Evolutionary conservation across 2,329 filamentous ascomycete genomes (phyloP).

Genomic region (Simplicillium sp.): DNA sequence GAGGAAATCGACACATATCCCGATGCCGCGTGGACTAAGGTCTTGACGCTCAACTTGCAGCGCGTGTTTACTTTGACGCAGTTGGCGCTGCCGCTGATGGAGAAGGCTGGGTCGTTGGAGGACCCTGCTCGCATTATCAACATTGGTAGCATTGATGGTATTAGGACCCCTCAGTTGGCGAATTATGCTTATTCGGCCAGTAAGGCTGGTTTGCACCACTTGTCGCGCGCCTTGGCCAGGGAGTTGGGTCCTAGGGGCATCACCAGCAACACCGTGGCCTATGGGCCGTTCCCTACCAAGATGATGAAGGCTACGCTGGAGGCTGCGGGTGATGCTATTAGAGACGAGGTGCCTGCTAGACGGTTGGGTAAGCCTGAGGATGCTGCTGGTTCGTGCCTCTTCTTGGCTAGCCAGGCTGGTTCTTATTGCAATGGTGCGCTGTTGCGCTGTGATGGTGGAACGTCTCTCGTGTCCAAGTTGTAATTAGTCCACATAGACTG

Average conservation of each 20-base stretch:
- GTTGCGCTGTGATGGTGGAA: slow-evolving; percentile 52
- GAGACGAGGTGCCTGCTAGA: slow-evolving; percentile 50
- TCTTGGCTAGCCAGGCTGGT: slow-evolving; percentile 58
- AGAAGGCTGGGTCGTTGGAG: slow-evolving; percentile 28
- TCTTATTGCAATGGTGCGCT: slow-evolving; percentile 57
- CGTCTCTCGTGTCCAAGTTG: slow-evolving; percentile 34
- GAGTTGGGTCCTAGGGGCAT: slow-evolving; percentile 51
- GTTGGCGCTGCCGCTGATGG: slow-evolving; percentile 47
- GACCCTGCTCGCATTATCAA: slow-evolving; percentile 52
- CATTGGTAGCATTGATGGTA: slow-evolving; percentile 54
- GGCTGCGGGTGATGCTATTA: slow-evolving; percentile 43
- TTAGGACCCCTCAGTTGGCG: slow-evolving; percentile 48
- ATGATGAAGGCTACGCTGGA: slow-evolving; percentile 58
- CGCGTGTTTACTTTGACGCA: slow-evolving; percentile 60
- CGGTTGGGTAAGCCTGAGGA: slow-evolving; percentile 60
- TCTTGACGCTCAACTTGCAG: slow-evolving; percentile 57
- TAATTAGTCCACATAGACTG: slow-evolving; percentile 13
- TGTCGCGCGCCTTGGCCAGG: slow-evolving; percentile 48
- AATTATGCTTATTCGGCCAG: slow-evolving; percentile 52
- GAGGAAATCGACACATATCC: slow-evolving; percentile 50
- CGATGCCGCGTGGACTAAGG: slow-evolving; percentile 45
- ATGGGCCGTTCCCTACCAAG: slow-evolving; percentile 60
- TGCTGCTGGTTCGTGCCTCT: slow-evolving; percentile 63
- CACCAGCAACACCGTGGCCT: slow-evolving; percentile 60
- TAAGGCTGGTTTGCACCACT: slow-evolving; percentile 58